Evolutionary conservation across 345 rosid species (phyloP).

Genomic region (Populus ilicifolia): DNA sequence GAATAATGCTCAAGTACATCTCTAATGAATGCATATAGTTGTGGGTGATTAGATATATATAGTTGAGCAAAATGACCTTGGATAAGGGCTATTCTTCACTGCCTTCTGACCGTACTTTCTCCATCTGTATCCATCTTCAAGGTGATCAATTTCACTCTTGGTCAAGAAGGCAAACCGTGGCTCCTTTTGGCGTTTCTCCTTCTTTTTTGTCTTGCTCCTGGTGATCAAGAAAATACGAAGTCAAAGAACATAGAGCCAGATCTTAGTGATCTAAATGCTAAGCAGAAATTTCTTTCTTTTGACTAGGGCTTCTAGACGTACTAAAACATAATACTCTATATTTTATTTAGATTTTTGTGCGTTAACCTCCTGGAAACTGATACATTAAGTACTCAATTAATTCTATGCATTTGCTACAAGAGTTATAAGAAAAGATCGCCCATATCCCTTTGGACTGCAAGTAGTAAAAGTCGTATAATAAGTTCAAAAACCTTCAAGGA

Average conservation of each 20-base stretch:
- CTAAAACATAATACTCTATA: background rate
- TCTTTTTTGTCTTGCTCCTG: conserved; percentile 25
- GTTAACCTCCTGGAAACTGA: background rate
- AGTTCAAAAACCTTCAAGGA: background rate
- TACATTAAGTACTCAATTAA: background rate
- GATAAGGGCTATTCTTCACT: conserved; percentile 40
- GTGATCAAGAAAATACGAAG: background rate
- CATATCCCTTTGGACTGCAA: background rate
- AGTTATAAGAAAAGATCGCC: background rate
- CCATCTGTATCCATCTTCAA: conserved; percentile 37
- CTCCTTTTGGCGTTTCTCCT: conserved; percentile 26
- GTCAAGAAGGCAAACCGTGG: conserved; percentile 39
- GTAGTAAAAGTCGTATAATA: background rate
- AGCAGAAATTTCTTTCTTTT: background rate
- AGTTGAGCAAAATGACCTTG: conserved; percentile 17
- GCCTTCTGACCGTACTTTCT: conserved; percentile 38
- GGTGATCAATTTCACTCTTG: conserved; percentile 36
- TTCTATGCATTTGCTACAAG: background rate
- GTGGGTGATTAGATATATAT: background rate
- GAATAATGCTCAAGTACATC: background rate
- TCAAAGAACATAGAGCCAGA: background rate
- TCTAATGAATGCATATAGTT: background rate
- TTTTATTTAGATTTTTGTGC: background rate
- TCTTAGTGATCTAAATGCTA: background rate
- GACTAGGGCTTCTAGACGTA: background rate